Evolutionary conservation across 169 alveolate genomes (phyloP).

Genomic region (Plasmodium malariae): DNA sequence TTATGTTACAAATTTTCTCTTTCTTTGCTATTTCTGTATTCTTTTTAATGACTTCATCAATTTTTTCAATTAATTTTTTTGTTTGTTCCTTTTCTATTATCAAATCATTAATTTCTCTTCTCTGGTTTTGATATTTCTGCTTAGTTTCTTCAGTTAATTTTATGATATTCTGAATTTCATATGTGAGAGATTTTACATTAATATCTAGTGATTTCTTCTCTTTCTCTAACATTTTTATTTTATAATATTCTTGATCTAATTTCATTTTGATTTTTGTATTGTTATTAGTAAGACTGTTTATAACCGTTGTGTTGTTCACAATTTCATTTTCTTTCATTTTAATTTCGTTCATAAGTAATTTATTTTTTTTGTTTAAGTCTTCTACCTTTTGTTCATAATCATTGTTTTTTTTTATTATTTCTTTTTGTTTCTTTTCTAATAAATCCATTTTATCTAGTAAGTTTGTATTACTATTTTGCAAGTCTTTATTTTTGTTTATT

Average conservation of each 20-base stretch:
- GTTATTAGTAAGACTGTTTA: slow-evolving; percentile 23
- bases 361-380: slow-evolving; percentile 50
- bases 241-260: slow-evolving; percentile 69
- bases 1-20: slow-evolving; percentile 37
- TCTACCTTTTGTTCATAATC: slow-evolving; percentile 46
- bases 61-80: slow-evolving; percentile 70
- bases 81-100: slow-evolving; percentile 72
- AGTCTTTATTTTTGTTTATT: slow-evolving; percentile 60
- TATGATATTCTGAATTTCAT: slow-evolving; percentile 57
- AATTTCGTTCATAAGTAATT: slow-evolving; percentile 33
- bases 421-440: slow-evolving; percentile 73
- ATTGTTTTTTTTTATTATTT: slow-evolving; percentile 30
- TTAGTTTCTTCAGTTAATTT: slow-evolving; percentile 52
- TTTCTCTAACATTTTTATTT: slow-evolving; percentile 48
- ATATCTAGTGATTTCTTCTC: slow-evolving; percentile 55
- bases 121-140: slow-evolving; percentile 43
- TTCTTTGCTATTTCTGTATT: slow-evolving; percentile 54
- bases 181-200: slow-evolving; percentile 61
- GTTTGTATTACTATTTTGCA: slow-evolving; percentile 27
- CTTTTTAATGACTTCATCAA: slow-evolving; percentile 49
- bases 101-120: slow-evolving; percentile 56
- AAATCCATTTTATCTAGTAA: slow-evolving; percentile 54
- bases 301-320: slow-evolving; percentile 14
- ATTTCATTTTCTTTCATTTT: slow-evolving; percentile 51
- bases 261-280: slow-evolving; percentile 56